Conservation (phyloP, 2,329 filamentous ascomycete genomes). For the Rasamsonia emersonii region DNA sequence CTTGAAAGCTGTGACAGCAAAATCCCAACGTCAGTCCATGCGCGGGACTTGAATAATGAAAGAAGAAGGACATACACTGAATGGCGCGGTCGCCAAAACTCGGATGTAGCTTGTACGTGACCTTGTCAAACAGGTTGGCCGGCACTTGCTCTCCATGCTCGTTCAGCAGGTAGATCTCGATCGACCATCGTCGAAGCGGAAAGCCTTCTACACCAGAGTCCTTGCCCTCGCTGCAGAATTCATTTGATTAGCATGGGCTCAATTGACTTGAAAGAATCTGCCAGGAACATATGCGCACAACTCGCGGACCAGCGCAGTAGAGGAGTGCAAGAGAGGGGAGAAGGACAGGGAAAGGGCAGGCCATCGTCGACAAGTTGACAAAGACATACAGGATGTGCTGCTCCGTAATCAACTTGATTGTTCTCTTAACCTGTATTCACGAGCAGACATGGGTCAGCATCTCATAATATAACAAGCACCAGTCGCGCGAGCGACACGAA, state of each 20-base stretch:
- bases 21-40: constrained; percentile 1
- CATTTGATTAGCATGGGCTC: constrained; percentile 1
- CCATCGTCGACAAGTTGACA: constrained; percentile 3
- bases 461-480: too few relatives aligned
- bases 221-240: constrained; percentile 53
- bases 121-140: constrained; percentile 83
- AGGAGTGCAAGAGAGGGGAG: not conserved
- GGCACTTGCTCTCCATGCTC: constrained; percentile 76
- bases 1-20: constrained; percentile 56
- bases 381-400: constrained; percentile 82
- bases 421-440: constrained; percentile 61
- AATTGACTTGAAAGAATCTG: too few relatives aligned
- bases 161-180: constrained; percentile 76
- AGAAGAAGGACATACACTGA: constrained; percentile 59
- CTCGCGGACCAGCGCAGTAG: not conserved
- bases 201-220: constrained; percentile 76
- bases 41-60: not conserved
- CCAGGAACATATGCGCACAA: not conserved
- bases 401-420: constrained; percentile 86
- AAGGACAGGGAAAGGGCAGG: constrained; percentile 3
- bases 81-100: constrained; percentile 74
- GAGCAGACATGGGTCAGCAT: constrained; percentile 2
- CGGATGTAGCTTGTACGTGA: constrained; percentile 85
- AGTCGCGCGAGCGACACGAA: not conserved
- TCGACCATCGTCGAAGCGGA: constrained; percentile 86